These are phyloP conservation scores for Harrya chromipes DNA, from an alignment of 768 basidiomycete genomes.

Conservation along the genomic window DNA sequence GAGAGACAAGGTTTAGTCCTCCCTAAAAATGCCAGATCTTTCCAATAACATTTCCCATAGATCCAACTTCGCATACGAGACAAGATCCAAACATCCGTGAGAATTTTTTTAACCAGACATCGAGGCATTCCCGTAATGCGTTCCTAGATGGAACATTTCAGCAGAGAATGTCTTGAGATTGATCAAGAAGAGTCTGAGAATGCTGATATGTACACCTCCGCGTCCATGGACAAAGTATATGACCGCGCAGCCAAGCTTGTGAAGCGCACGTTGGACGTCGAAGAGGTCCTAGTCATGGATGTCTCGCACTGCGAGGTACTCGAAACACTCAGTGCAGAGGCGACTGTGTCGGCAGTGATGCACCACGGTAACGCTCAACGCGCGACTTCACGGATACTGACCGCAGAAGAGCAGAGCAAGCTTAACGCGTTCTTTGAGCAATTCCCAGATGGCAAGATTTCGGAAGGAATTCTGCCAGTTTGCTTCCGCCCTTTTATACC, in stretches of 20 bases:
- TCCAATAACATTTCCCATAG: constrained; percentile 32
- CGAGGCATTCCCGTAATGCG: neutral
- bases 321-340: constrained; percentile 62
- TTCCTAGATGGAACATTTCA: constrained; percentile 88
- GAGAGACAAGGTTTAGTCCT: constrained; percentile 72
- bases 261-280: constrained; percentile 85
- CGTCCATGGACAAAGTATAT: constrained; percentile 85
- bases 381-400: constrained; percentile 53
- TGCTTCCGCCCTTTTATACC: constrained; percentile 83
- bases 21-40: neutral
- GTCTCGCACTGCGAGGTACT: constrained; percentile 87
- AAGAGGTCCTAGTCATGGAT: constrained; percentile 90
- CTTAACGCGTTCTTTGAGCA: constrained; percentile 76
- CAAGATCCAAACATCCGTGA: constrained; percentile 83
- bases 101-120: constrained; percentile 24
- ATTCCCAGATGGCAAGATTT: constrained; percentile 83
- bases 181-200: constrained; percentile 45
- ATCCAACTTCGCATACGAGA: constrained; percentile 90
- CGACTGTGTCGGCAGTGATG: constrained; percentile 63
- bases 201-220: constrained; percentile 24
- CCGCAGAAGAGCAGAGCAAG: constrained; percentile 67
- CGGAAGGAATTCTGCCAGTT: constrained; percentile 82
- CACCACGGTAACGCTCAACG: constrained; percentile 64
- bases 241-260: constrained; percentile 88
- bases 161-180: constrained; percentile 90